Percentiles rank a stretch among this genome's conserved stretches.
Conservation (phyloP, 1,284 basidiomycete species). For the Ceratobasidium sp. region DNA sequence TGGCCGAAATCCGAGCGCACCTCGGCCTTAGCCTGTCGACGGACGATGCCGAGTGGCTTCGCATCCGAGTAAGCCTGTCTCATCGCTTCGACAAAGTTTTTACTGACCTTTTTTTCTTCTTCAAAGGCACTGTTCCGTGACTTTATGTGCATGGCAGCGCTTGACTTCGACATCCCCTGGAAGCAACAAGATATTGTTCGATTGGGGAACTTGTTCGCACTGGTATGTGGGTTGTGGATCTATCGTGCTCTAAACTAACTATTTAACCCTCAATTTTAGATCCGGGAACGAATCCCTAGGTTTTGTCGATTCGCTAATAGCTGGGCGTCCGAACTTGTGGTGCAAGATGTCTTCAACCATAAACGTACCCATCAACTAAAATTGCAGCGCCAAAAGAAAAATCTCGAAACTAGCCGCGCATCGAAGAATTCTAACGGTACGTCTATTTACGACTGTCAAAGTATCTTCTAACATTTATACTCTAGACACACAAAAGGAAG, state of each 20-base stretch:
- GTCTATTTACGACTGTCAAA: too few relatives aligned
- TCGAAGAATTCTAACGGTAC: too few relatives aligned
- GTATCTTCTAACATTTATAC: too few relatives aligned
- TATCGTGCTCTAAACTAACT: too few relatives aligned
- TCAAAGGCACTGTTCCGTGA: not conserved
- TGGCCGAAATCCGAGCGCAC: not conserved
- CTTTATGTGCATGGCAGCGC: not conserved
- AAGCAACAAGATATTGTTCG: constrained; percentile 7
- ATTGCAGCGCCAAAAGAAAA: too few relatives aligned
- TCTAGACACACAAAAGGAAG: too few relatives aligned
- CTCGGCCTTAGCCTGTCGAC: not conserved
- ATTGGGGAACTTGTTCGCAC: not conserved
- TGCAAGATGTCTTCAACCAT: constrained; percentile 12
- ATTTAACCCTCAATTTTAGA: not conserved
- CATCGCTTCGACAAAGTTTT: not conserved
- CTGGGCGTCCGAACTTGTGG: constrained; percentile 1
- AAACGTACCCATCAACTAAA: not conserved
- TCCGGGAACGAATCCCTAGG: not conserved
- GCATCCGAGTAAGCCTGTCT: not conserved
- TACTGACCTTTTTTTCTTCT: not conserved
- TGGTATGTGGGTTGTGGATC: not conserved
- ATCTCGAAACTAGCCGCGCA: too few relatives aligned
- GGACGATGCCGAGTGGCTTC: not conserved
- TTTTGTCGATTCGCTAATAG: not conserved
- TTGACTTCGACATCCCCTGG: not conserved